These are phyloP conservation scores for Coprinopsis sp. DNA, from an alignment of 768 basidiomycete species.

Conservation along the genomic window DNA sequence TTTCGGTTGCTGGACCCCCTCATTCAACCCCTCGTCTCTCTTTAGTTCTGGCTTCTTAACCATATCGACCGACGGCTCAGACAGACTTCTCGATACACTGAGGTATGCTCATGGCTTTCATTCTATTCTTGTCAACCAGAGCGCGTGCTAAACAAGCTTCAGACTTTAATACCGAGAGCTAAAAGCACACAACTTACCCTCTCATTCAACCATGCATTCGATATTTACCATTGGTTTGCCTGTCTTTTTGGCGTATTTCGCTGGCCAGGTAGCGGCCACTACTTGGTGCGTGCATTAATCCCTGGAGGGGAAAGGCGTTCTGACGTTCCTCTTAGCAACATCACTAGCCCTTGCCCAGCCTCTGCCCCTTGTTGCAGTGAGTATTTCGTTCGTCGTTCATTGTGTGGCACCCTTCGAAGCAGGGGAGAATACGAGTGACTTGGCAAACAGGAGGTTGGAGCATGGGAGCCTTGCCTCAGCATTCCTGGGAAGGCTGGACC, in stretches of 20 bases:
- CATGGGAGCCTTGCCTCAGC: too few relatives aligned
- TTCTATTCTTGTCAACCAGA: too few relatives aligned
- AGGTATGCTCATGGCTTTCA: neutral
- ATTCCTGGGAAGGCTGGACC: too few relatives aligned
- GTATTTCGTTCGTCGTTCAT: slow-evolving; percentile 15
- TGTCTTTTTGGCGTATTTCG: slow-evolving; percentile 4
- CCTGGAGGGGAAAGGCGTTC: neutral
- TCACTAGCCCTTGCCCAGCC: slow-evolving; percentile 38
- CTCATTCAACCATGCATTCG: slow-evolving; percentile 1
- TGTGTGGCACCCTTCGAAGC: neutral
- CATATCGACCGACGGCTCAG: neutral
- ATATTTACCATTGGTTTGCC: slow-evolving; percentile 7
- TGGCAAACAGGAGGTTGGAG: too few relatives aligned
- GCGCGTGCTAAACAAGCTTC: too few relatives aligned
- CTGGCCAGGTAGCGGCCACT: slow-evolving; percentile 8
- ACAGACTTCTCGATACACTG: too few relatives aligned
- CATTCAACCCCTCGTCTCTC: neutral
- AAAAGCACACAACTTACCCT: too few relatives aligned
- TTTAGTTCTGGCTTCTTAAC: neutral
- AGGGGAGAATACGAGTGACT: too few relatives aligned
- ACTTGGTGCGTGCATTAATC: slow-evolving; percentile 3
- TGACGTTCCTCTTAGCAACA: slow-evolving; percentile 29
- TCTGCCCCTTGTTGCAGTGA: slow-evolving; percentile 50
- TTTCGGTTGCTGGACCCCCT: neutral
- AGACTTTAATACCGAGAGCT: too few relatives aligned